These are phyloP conservation scores for Metschnikowia picachoensis DNA, from an alignment of 805 yeast genomes.

Conservation along the genomic window DNA sequence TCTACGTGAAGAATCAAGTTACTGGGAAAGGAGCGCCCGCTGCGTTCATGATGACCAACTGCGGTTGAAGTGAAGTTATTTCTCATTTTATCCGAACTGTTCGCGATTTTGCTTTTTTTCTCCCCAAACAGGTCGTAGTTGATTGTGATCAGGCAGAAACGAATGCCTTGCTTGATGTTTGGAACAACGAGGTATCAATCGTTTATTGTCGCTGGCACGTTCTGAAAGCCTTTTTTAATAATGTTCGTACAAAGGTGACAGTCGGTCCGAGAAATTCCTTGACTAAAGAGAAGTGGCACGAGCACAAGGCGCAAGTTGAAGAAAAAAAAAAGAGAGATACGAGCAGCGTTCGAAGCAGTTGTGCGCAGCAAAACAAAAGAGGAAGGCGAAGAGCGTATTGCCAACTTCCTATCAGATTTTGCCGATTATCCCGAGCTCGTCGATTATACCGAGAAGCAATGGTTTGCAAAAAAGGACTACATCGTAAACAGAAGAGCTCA, in stretches of 20 bases:
- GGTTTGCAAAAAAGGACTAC: background rate
- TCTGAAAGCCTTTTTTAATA: background rate
- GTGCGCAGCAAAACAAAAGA: background rate
- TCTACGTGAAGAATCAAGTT: background rate
- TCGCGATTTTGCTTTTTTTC: background rate
- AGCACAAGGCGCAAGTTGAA: background rate
- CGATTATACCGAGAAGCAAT: background rate
- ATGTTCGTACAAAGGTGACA: background rate
- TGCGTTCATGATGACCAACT: slow-evolving; percentile 2
- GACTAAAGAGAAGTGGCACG: too few relatives aligned
- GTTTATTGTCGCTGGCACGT: background rate
- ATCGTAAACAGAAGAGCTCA: background rate
- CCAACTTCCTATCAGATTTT: background rate
- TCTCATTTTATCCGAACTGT: background rate
- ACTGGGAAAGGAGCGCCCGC: background rate
- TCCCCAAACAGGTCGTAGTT: background rate
- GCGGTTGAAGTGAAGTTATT: background rate
- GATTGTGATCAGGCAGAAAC: background rate
- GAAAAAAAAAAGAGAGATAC: background rate
- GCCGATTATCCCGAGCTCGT: background rate
- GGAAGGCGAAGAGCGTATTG: background rate
- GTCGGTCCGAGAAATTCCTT: background rate
- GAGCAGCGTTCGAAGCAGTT: background rate
- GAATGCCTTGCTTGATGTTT: background rate
- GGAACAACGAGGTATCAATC: background rate